phyloP scores from a whole-genome alignment of 1,284 basidiomycete species.

The Rhizoctonia solani region DNA sequence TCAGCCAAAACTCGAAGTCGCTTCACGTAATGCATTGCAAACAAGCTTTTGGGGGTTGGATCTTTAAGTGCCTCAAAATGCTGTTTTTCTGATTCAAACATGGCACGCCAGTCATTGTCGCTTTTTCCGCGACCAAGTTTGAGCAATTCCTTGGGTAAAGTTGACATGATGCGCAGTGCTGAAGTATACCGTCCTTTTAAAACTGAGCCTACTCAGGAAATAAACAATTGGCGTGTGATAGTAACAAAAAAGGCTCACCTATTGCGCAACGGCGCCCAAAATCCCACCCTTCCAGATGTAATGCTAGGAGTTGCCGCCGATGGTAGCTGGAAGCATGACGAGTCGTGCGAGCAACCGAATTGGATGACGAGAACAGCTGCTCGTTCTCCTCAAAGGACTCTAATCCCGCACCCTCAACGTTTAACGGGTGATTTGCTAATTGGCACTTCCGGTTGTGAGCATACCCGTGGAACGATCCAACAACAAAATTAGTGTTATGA shows the following conservation, averaged over 20 bases:
- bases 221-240: neutral
- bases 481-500: slow-evolving; percentile 1
- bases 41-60: neutral
- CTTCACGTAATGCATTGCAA: slow-evolving; percentile 4
- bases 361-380: slow-evolving; percentile 22
- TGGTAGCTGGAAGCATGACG: slow-evolving; percentile 41
- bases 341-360: slow-evolving; percentile 39
- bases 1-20: neutral
- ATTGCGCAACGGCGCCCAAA: neutral
- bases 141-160: neutral
- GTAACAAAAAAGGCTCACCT: neutral
- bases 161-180: neutral
- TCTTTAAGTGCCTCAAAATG: neutral
- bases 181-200: neutral
- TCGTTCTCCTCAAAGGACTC: slow-evolving; percentile 29
- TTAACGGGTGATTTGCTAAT: slow-evolving; percentile 3
- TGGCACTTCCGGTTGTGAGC: slow-evolving; percentile 33
- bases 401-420: slow-evolving; percentile 4
- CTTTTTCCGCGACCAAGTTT: neutral
- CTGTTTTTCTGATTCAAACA: neutral
- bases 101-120: neutral
- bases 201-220: neutral
- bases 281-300: slow-evolving; percentile 32
- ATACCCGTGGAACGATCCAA: slow-evolving; percentile 30
- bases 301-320: slow-evolving; percentile 32